Base-by-base conservation (phyloP, 768 basidiomycete genomes). In the Lentinula detonsa region DNA sequence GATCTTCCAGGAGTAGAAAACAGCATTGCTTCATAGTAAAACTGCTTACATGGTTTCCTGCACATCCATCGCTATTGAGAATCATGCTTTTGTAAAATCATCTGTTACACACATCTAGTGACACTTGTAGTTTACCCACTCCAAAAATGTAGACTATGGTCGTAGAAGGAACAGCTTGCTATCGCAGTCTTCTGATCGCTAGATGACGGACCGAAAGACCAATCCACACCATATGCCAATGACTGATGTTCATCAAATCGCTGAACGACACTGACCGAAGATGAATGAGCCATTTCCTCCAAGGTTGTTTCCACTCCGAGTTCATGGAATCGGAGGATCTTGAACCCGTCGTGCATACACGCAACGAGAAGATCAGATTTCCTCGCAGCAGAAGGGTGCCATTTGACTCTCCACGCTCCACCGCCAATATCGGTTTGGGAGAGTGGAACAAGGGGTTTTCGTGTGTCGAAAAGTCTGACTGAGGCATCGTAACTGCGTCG, bases 261-360 rank as follows among this genome's bases (percentile, higher is more conserved):
- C 62, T 76, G 81, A 8, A 81, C 63, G 35, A 87, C 74, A 46
- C 78, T 70, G 56, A 78, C 73, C 21, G 5, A 61, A 49, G 11
- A 11, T 16, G 55, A 16, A 43, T 11, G 23, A 39, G 40, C 28
- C 13, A 56, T 15, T 8, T 56, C 39, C 23, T 37, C 39, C 37
- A 56, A 7, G 7, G 8, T 28, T 10, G n/a, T 56, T 37, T 33
- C 50, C 13, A 5, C 11, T 51, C 21, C 49, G 11, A 46, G 40
- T 23, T 57, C 65, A 45, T 70, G 73, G 61, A 91, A 84, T 1
- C 72, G 77, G 50, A 94, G 71, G 5, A 96, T 78, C 69, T 97
- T 97, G 81, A 93, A 95, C 9, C 96, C 95, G 64, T 94, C 94
- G 69, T 96, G 95, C 97, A 98, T 99, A 69, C 91, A 94, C 0